These are phyloP conservation scores for Boletus vermiculosoides DNA, from an alignment of 768 basidiomycete genomes.

Conservation along the genomic window DNA sequence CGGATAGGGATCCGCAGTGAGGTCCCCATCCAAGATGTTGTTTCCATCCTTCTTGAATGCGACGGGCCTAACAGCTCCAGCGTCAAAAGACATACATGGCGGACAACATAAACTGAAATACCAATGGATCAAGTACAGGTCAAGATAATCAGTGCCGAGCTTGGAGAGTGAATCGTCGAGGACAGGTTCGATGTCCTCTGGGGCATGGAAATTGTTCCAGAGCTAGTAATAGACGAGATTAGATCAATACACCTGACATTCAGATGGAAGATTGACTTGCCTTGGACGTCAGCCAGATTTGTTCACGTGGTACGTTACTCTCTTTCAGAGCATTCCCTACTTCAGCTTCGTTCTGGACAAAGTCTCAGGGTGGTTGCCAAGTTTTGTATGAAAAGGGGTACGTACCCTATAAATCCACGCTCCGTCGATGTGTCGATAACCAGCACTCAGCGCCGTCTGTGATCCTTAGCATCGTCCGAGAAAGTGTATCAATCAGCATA, in stretches of 20 bases:
- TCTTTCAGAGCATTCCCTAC: conserved; percentile 61
- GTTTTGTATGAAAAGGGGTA: neutral
- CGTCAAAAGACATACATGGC: neutral
- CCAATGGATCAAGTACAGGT: conserved; percentile 84
- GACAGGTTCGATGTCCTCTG: conserved; percentile 65
- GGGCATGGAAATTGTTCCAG: conserved; percentile 76
- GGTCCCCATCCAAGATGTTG: conserved; percentile 47
- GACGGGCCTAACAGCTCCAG: conserved; percentile 49
- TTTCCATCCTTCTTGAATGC: conserved; percentile 58
- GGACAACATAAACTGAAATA: conserved; percentile 25
- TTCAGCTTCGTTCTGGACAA: conserved; percentile 62
- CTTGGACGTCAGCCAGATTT: conserved; percentile 70
- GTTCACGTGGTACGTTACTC: conserved; percentile 57
- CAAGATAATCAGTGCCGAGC: conserved; percentile 69
- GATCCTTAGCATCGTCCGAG: neutral
- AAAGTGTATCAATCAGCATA: conserved; percentile 9
- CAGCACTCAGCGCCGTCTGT: conserved; percentile 56
- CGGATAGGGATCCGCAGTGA: conserved; percentile 69
- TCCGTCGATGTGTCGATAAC: conserved; percentile 72
- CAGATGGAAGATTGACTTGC: conserved; percentile 15
- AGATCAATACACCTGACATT: neutral
- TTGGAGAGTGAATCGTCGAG: conserved; percentile 64
- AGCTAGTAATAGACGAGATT: conserved; percentile 41
- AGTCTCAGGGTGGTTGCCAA: conserved; percentile 4
- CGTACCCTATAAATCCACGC: conserved; percentile 68